Base-by-base conservation (phyloP, 352 stramenopile genomes). In the Pythium graminicola region DNA sequence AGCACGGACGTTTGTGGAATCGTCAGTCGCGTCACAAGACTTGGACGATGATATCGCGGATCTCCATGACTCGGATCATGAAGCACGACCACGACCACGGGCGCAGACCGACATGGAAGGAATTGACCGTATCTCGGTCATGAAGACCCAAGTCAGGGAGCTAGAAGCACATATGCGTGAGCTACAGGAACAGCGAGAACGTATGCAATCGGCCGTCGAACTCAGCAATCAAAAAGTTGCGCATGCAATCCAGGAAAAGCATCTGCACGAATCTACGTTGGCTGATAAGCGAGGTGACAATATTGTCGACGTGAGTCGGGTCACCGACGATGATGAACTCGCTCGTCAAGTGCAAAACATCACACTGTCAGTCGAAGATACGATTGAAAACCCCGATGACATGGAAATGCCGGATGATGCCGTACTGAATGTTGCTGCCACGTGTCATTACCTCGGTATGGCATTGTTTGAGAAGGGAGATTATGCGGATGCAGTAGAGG, bases 111-210 rank as follows among this genome's bases (percentile, higher is more conserved):
- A 85, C 22, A 61, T 83, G 22, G 73, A 87, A 2, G 65, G 60
- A n/a, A 59, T 39, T 0, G 67, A 89, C 28, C 79, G 76, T 24
- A 73, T 76, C 27, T 57, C 62, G 5, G 67, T 72, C 24, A 83
- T 86, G 69, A 76, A 91, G 56, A 72, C 74, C 28, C 77, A 89
- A 48, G 74, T 82, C 31, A 74, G 70, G 17, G 80, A 91, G 44
- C 62, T 91, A 4, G 66, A 91, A 54, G 64, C 69, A 10, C 77
- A 89, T 45, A 67, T 81, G 38, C 65, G 81, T 31, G 76, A 90
- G 51, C 61, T 90, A 9, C 67, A 68, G n/a, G 17, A 71, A 16
- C 60, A 73, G 10, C 89, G 86, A 51, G 65, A 67, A n/a, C 64
- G 51, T 1, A 70, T 89, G 41, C 57, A 82, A 42, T 56, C 72